Conservation (phyloP, 148 eudicot species). For the Chenopodium formosanum region DNA sequence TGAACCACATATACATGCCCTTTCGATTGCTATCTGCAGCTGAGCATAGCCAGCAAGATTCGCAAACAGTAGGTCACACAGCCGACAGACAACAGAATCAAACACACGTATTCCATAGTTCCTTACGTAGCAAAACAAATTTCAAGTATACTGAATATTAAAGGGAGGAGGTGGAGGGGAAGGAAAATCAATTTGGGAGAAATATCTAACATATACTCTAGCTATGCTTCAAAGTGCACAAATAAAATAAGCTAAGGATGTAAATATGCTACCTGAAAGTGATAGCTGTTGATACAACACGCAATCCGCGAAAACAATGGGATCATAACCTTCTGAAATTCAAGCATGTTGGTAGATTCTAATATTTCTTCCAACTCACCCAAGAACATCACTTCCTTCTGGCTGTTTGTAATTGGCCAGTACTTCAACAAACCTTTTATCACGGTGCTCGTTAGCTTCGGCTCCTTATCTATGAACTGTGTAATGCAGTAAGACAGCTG, state of each 20-base stretch:
- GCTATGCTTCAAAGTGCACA: neutral
- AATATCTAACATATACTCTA: neutral
- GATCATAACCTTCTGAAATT: conserved; percentile 86
- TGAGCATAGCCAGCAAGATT: neutral
- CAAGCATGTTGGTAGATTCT: conserved; percentile 71
- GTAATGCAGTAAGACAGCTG: conserved; percentile 78
- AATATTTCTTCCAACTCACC: conserved; percentile 88
- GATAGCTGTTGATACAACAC: conserved; percentile 84
- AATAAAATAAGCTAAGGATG: neutral
- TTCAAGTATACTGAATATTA: neutral
- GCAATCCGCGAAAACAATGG: conserved; percentile 76
- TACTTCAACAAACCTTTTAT: conserved; percentile 77
- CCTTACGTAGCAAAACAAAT: neutral
- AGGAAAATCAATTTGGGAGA: neutral
- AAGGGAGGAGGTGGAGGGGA: neutral
- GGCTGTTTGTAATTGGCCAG: conserved; percentile 94
- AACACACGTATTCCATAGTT: neutral
- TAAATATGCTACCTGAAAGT: conserved; percentile 70
- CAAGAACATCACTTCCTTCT: conserved; percentile 91
- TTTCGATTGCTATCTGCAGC: neutral
- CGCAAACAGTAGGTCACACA: neutral
- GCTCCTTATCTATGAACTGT: conserved; percentile 90
- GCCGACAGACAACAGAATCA: neutral
- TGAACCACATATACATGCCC: neutral
- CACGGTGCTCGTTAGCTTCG: conserved; percentile 74